These are phyloP conservation scores for Gossypium bickii DNA, from an alignment of 345 rosid genomes.

Conservation along the genomic window DNA sequence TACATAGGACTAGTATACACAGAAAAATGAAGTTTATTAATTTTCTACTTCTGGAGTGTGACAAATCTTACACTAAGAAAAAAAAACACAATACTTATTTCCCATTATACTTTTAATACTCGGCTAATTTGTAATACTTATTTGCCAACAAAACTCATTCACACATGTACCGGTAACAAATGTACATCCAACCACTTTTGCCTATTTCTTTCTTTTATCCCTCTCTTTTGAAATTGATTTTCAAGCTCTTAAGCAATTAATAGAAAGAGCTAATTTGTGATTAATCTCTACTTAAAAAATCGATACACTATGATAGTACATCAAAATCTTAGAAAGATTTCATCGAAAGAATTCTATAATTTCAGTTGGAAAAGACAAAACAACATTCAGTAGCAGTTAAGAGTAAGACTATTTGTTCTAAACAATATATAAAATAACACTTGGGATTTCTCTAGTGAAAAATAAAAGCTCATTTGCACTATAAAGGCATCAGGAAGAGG, in stretches of 20 bases:
- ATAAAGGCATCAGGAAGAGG: constrained; percentile 74
- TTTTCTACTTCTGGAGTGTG: background rate
- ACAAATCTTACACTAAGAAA: background rate
- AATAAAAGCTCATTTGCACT: constrained; percentile 58
- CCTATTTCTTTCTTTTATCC: too few species aligned
- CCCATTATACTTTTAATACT: background rate
- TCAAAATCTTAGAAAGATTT: background rate
- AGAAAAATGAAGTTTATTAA: background rate
- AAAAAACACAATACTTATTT: background rate
- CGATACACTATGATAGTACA: background rate
- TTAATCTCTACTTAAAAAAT: background rate
- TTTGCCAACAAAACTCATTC: too few species aligned
- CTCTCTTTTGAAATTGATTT: background rate
- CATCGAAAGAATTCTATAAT: background rate
- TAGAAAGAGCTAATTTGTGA: background rate
- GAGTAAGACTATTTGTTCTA: background rate
- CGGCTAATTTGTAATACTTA: background rate
- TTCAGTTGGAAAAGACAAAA: background rate
- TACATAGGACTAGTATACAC: background rate
- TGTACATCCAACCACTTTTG: too few species aligned
- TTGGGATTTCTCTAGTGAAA: too few species aligned
- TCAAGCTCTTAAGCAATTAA: background rate
- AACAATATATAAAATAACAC: background rate
- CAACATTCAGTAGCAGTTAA: background rate
- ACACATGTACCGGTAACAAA: too few species aligned